Evolutionary conservation across 495 filamentous ascomycete genomes (phyloP), one percentile per base, ranked within the genome.

Genomic region (Penicilliopsis zonata): DNA sequence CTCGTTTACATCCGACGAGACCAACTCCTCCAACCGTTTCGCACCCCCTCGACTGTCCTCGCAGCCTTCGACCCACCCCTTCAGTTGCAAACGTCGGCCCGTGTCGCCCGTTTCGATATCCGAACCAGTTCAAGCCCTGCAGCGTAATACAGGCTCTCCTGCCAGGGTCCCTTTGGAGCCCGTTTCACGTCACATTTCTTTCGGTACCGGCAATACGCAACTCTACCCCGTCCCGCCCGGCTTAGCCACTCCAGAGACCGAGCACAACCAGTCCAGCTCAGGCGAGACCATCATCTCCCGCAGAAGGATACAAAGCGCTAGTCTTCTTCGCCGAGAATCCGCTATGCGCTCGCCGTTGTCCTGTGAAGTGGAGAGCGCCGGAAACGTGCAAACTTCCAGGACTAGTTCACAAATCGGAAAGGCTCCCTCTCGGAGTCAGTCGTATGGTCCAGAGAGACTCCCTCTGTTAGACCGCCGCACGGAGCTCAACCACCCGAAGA

Each of bases 41-140:
- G 42, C 41, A 4, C 32, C 45, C 4, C 41, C 51, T 5, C 46
- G 46, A 30, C 29, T 44, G 2, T 41, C 53, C 20, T 53, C 31
- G 21, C 53, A 53, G n/a, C 37, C 50, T 9, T 38, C 47, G 4
- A 46, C 29, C 34, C 36, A 42, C 9, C 45, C 53, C 9, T 45
- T 43, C 13, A 49, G 43, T 18, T 42, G 47, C 29, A 59, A 59
- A 31, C 63, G 62, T 40, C 70, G 74, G 29, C 59, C 68, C 14
- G 63, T 67, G 15, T 74, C 73, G 10, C 74, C 75, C 14, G 61
- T 69, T 8, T 73, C 75, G 2, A 67, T 75, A 21, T 56, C 64
- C 9, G 76, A 82, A 46, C 55, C 70, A 27, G 72, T 64, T 18
- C 69, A 72, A 30, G 42, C 46, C 7, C 36, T 43, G n/a, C 44